Conservation (phyloP, 2,329 filamentous ascomycete species). For the Trichoderma simmonsii region DNA sequence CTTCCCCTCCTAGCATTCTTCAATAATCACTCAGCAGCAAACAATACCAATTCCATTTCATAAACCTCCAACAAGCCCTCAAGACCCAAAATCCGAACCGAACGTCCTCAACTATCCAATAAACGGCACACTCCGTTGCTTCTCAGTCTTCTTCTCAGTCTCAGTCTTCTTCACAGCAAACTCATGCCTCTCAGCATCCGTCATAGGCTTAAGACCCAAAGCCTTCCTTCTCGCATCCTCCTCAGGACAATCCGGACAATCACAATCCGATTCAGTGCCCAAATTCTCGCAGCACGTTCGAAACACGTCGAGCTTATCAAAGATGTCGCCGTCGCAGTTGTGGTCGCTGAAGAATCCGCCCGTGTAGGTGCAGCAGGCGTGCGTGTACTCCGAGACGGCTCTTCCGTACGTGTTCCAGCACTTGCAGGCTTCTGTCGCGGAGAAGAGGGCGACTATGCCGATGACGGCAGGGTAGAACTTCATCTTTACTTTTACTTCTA, state of each 20-base stretch:
- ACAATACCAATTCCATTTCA: background rate
- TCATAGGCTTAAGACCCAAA: background rate
- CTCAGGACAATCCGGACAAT: background rate
- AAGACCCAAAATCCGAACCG: accelerated
- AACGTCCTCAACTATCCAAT: background rate
- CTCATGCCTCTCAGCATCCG: background rate
- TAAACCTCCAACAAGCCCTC: background rate
- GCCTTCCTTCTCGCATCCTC: background rate
- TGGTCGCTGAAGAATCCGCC: background rate
- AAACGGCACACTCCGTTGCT: background rate
- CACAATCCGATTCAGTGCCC: background rate
- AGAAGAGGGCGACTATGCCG: background rate
- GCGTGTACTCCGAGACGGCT: background rate
- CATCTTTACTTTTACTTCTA: background rate
- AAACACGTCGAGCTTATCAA: background rate
- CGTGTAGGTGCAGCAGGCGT: background rate
- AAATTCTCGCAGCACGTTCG: background rate
- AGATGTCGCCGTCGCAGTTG: background rate
- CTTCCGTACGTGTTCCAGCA: background rate
- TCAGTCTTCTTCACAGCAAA: background rate
- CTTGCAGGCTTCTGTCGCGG: background rate
- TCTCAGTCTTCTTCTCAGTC: background rate
- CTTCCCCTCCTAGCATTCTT: background rate
- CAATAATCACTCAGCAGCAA: background rate
- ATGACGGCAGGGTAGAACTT: background rate